A percentile compares a stretch with the other conserved stretches of the same genome.
Conservation (phyloP, 495 filamentous ascomycete genomes). For the Penicillium arizonense region DNA sequence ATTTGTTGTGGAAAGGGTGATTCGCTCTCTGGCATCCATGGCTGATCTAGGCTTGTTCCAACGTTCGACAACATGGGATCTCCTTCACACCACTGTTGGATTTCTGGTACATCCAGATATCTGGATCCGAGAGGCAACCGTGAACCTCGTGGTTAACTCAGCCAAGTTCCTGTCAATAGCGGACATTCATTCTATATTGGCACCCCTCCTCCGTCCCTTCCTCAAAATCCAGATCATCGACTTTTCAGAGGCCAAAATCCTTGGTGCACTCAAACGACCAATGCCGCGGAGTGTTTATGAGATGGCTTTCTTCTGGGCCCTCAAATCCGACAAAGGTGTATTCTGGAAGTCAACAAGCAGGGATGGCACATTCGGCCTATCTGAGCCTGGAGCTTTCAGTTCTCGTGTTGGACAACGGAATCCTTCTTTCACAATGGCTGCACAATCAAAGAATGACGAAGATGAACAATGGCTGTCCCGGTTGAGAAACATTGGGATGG, state of each 20-base stretch:
- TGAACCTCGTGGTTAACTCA: constrained; percentile 75
- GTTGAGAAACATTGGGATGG: constrained; percentile 80
- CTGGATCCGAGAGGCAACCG: constrained; percentile 90
- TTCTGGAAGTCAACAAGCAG: constrained; percentile 81
- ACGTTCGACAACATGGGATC: constrained; percentile 79
- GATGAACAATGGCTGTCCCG: constrained; percentile 92
- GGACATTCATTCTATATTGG: constrained; percentile 77
- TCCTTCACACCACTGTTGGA: constrained; percentile 73
- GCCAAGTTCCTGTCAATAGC: constrained; percentile 76
- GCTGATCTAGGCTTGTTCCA: constrained; percentile 86
- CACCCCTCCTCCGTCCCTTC: constrained; percentile 76
- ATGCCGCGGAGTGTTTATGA: constrained; percentile 80
- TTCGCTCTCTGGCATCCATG: constrained; percentile 86
- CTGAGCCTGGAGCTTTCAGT: constrained; percentile 28
- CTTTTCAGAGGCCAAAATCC: constrained; percentile 69
- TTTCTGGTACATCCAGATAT: constrained; percentile 92
- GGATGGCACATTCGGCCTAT: constrained; percentile 64
- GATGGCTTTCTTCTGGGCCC: constrained; percentile 81
- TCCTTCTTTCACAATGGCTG: constrained; percentile 31
- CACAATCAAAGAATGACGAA: constrained; percentile 74
- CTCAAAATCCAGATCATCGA: constrained; percentile 65
- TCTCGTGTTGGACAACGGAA: constrained; percentile 25
- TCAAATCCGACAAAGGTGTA: constrained; percentile 69
- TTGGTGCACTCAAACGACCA: constrained; percentile 82
- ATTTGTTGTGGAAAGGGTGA: constrained; percentile 86